Evolutionary conservation across 2,329 filamentous ascomycete species (phyloP).

Genomic region (Whalleya microplaca): DNA sequence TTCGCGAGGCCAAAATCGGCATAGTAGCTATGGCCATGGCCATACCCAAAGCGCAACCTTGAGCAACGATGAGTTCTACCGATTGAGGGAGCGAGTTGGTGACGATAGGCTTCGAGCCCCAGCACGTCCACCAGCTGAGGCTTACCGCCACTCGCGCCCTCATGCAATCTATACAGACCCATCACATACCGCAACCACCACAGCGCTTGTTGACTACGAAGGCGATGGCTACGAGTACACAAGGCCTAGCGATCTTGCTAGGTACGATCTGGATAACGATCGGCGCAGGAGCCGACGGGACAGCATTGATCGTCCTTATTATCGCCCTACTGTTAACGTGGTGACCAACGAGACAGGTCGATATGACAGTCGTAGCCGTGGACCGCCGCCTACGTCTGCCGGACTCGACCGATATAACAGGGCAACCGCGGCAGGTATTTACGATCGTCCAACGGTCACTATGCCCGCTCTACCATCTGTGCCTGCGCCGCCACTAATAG

Average conservation of each 20-base stretch:
- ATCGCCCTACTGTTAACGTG: constrained; percentile 56
- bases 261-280: constrained; percentile 63
- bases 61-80: constrained; percentile 56
- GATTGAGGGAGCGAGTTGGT: constrained; percentile 51
- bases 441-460: constrained; percentile 51
- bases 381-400: constrained; percentile 70
- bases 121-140: constrained; percentile 44
- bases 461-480: constrained; percentile 49
- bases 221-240: constrained; percentile 67
- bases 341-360: constrained; percentile 52
- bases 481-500: constrained; percentile 42
- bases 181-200: constrained; percentile 47
- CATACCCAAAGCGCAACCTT: constrained; percentile 51
- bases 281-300: constrained; percentile 51
- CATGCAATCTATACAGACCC: constrained; percentile 49
- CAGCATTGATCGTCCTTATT: constrained; percentile 59
- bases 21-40: constrained; percentile 29
- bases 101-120: constrained; percentile 47
- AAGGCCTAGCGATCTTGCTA: constrained; percentile 63
- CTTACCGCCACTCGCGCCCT: constrained; percentile 52
- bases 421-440: constrained; percentile 43
- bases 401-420: constrained; percentile 72
- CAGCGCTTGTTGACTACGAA: constrained; percentile 52
- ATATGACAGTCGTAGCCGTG: constrained; percentile 47
- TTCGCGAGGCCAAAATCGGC: constrained; percentile 51